Conservation (phyloP, 2,329 filamentous ascomycete genomes). For the Penicillium griseofulvum region DNA sequence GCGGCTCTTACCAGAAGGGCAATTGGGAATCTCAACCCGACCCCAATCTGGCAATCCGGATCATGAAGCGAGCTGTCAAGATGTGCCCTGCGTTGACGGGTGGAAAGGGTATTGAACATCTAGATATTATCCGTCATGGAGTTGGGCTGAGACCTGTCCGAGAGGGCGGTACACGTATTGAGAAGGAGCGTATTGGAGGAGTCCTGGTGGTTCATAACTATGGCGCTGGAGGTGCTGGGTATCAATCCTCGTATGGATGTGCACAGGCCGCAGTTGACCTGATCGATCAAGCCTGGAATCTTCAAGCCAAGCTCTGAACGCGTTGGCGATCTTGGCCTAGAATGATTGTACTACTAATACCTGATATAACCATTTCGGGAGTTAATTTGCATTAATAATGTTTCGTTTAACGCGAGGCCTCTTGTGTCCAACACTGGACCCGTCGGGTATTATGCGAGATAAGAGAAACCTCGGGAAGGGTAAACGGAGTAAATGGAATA, state of each 20-base stretch:
- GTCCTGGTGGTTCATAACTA: slow-evolving; percentile 48
- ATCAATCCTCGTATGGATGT: slow-evolving; percentile 63
- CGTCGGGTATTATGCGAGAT: background rate
- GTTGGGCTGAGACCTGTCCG: slow-evolving; percentile 75
- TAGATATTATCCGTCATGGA: slow-evolving; percentile 73
- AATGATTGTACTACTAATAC: background rate
- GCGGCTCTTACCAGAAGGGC: slow-evolving; percentile 73
- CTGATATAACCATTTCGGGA: background rate
- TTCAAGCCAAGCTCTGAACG: background rate
- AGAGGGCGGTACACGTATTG: slow-evolving; percentile 69
- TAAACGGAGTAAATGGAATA: background rate
- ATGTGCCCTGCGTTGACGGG: slow-evolving; percentile 42
- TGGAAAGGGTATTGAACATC: slow-evolving; percentile 58
- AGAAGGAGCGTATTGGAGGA: slow-evolving; percentile 63
- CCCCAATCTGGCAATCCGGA: slow-evolving; percentile 70
- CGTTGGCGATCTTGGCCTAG: background rate
- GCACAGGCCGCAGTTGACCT: slow-evolving; percentile 57
- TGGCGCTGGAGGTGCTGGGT: slow-evolving; percentile 53
- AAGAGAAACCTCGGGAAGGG: background rate
- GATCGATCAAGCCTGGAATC: background rate
- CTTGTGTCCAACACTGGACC: background rate
- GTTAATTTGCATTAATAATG: background rate
- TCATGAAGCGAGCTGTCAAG: slow-evolving; percentile 65
- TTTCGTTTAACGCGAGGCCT: background rate
- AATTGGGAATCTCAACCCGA: slow-evolving; percentile 77